Evolutionary conservation across 352 stramenopile species (phyloP).

Genomic region (Globisporangium splendens): DNA sequence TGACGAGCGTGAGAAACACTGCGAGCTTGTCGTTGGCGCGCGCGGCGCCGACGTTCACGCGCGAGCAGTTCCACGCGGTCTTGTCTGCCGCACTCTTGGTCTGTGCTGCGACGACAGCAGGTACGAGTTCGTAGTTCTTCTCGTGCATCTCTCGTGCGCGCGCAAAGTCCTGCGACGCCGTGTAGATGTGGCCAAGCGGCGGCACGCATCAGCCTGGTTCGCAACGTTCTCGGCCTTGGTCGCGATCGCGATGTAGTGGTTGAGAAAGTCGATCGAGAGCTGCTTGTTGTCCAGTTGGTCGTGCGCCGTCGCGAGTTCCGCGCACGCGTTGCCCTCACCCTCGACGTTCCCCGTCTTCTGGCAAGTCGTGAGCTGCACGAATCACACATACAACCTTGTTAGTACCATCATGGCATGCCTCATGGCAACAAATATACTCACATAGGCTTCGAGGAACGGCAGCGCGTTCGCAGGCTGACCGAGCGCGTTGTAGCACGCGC

Average conservation of each 20-base stretch:
- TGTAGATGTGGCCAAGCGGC: constrained; percentile 85
- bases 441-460: constrained; percentile 81
- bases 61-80: constrained; percentile 53
- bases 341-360: constrained; percentile 55
- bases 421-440: constrained; percentile 14
- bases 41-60: constrained; percentile 64
- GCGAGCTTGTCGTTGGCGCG: constrained; percentile 69
- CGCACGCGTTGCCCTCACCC: constrained; percentile 81
- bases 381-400: neutral
- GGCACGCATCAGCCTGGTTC: constrained; percentile 86
- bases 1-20: constrained; percentile 58
- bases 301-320: constrained; percentile 86
- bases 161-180: constrained; percentile 69
- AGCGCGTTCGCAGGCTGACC: constrained; percentile 61
- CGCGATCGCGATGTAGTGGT: constrained; percentile 80
- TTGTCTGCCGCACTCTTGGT: constrained; percentile 23
- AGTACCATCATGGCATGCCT: neutral
- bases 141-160: constrained; percentile 87
- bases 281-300: constrained; percentile 78
- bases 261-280: constrained; percentile 84
- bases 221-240: constrained; percentile 74
- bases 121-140: constrained; percentile 86
- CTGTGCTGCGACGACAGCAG: constrained; percentile 31
- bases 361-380: constrained; percentile 42
- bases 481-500: constrained; percentile 69